A percentile compares a stretch with the other conserved stretches of the same genome.
These are phyloP conservation scores for Zarea fungicola DNA, from an alignment of 2,329 filamentous ascomycete species.

Conservation along the genomic window DNA sequence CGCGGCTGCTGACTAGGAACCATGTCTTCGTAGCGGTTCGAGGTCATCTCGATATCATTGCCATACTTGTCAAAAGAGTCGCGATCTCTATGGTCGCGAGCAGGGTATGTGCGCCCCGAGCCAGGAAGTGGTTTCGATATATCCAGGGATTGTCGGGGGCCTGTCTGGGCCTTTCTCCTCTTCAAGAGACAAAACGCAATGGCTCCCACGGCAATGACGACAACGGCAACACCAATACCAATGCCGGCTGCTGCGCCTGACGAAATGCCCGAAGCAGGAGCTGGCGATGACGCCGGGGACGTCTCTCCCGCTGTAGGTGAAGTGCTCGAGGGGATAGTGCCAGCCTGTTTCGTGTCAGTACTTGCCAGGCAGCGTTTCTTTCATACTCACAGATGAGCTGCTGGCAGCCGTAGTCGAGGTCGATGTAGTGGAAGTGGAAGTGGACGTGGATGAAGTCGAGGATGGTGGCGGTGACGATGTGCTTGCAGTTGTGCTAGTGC, in stretches of 20 bases:
- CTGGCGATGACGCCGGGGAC: slow-evolving; percentile 6
- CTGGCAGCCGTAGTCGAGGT: not conserved
- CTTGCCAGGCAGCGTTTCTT: not conserved
- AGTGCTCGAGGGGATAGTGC: not conserved
- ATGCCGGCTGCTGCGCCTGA: slow-evolving; percentile 44
- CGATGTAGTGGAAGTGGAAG: slow-evolving; percentile 3
- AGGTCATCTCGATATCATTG: slow-evolving; percentile 45
- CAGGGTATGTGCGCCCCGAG: slow-evolving; percentile 35
- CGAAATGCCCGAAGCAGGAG: slow-evolving; percentile 28
- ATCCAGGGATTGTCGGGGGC: slow-evolving; percentile 28
- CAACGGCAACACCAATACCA: slow-evolving; percentile 40
- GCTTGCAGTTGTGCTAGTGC: not conserved
- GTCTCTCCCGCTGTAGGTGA: slow-evolving; percentile 6
- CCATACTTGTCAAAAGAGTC: slow-evolving; percentile 31
- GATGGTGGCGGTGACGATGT: slow-evolving; percentile 6
- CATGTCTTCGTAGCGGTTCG: slow-evolving; percentile 55
- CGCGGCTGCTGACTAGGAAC: slow-evolving; percentile 45
- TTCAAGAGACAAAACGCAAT: slow-evolving; percentile 34
- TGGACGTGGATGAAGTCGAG: slow-evolving; percentile 7
- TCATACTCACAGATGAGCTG: slow-evolving; percentile 1
- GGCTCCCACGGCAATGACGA: slow-evolving; percentile 34
- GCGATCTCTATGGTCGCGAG: slow-evolving; percentile 23
- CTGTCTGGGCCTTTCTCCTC: slow-evolving; percentile 21
- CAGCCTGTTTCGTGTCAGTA: not conserved
- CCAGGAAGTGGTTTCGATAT: slow-evolving; percentile 49